Evolutionary conservation across 805 yeast genomes (phyloP), one percentile per base, ranked within the genome.

Genomic region (Isabelozyma heimii): DNA sequence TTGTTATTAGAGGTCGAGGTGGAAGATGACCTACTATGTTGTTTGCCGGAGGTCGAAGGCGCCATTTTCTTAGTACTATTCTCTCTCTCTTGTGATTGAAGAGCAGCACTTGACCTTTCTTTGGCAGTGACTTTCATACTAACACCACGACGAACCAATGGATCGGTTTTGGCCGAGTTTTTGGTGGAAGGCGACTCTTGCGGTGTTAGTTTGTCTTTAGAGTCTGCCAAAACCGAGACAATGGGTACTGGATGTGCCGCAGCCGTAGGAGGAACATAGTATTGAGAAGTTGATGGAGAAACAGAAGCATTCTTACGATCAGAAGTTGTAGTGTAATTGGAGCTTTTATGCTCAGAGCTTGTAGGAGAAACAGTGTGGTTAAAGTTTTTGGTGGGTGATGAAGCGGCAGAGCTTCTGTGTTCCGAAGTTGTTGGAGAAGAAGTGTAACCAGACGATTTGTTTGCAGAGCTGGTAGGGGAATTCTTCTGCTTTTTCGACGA

Each of bases 101-200:
- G 24, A 20, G 24, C 4, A 5, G 24, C 43, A 17, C 62, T 51
- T 1, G 64, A 73, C 52, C 73, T 79, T 54, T 81, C 85, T 57
- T 76, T 79, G 12, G 82, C 77, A 1, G 85, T 81, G n/a, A 81
- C 76, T 58, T 78, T 81, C 79, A 81, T 73, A 59, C 83, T 78
- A 8, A 81, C 84, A 53, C 83, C 84, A 57, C 85, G 77, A 57
- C 84, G 83, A 43, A 81, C 78, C 69, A 72, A 56, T 39, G 76
- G 76, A 46, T 73, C 78, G n/a, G 48, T 58, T 47, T 54, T 59
- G 24, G 51, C 17, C 15, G 54, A 40, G 30, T 52, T 51, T 9
- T 10, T 30, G 8, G 35, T 40, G 14, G 20, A 9, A 37, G 30
- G 37, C 4, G 59, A 50, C 4, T 43, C 44, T 39, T 50, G 60